A percentile compares a stretch with the other conserved stretches of the same genome.
These are phyloP conservation scores for Trypanosoma cruzi DNA, from an alignment of 208 protist genomes.

Conservation along the genomic window DNA sequence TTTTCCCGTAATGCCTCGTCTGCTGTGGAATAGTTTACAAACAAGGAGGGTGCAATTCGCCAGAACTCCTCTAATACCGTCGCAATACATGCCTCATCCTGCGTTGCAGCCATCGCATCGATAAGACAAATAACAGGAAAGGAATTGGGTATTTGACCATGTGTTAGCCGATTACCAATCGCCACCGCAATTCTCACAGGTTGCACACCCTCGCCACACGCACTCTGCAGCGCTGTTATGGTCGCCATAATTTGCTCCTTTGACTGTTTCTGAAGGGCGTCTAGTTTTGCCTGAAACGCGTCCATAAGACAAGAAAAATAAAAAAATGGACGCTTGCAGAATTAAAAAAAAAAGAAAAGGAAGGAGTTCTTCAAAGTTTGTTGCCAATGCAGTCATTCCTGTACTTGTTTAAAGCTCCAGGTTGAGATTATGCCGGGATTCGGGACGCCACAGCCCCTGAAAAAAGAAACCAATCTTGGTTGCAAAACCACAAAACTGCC, in stretches of 20 bases:
- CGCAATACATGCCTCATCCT: conserved; percentile 13
- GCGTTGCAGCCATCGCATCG: conserved; percentile 45
- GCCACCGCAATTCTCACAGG: conserved; percentile 57
- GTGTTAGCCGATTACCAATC: conserved; percentile 67
- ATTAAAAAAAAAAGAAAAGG: conserved; percentile 5
- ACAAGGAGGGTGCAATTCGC: conserved; percentile 37
- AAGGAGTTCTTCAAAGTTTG: background rate
- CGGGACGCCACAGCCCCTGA: too few species aligned
- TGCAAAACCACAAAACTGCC: too few species aligned
- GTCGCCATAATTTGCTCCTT: conserved; percentile 63
- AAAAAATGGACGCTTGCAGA: too few species aligned
- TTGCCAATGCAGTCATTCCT: background rate
- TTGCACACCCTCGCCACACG: conserved; percentile 25
- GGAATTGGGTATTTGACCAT: conserved; percentile 36
- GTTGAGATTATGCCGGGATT: too few species aligned
- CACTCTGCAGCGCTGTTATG: conserved; percentile 13
- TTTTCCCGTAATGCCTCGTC: conserved; percentile 52
- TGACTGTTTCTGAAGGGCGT: conserved; percentile 59
- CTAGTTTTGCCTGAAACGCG: conserved; percentile 41
- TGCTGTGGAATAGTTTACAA: conserved; percentile 33
- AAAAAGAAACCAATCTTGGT: too few species aligned
- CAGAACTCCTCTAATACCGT: conserved; percentile 62
- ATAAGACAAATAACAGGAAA: conserved; percentile 80
- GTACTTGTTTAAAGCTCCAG: too few species aligned
- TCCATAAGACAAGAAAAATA: conserved; percentile 47